Evolutionary conservation across 495 filamentous ascomycete species (phyloP), one percentile per base, ranked within the genome.

Genomic region (Chaetomium fimeti): DNA sequence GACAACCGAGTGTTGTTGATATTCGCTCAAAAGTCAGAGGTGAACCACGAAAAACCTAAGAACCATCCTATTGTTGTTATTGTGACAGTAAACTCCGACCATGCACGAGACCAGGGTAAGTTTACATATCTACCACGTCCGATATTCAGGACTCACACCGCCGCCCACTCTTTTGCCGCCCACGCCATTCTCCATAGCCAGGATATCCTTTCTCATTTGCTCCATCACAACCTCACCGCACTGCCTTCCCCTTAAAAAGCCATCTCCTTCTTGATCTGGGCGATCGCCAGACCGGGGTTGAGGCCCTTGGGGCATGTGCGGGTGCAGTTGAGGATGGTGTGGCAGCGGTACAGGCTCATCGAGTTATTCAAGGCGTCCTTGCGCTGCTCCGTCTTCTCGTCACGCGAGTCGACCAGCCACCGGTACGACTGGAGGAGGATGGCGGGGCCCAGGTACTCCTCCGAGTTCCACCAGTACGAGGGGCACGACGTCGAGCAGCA

Each of bases 401-500:
- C 94, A 71, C 94, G 87, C 12, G 88, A 91, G 76, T 98, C 94
- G 65, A 87, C 89, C 65, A 98, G 79, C 94, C 94, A 98, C 64
- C 94, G 87, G 86, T 97, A 98, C 18, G 91, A 94, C 78, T 98
- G 94, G 60, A 98, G 82, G 51, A 98, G 89, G 64, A 98, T 90
- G 63, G 94, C 94, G 40, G 94, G 94, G 63, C 94, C 94, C 29
- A 98, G 90, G 84, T 98, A 98, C 76, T 98, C 92, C 78, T 96
- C 91, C 71, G 86, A 86, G 83, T 98, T 98, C 94, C 94, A 98
- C 94, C 94, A 98, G 85, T 98, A 98, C 9, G 90, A 94, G 3
- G 94, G 94, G 82, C 94, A 98, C 38, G 92, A 96, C 25, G 94
- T 98, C 66, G 89, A 92, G 88, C 94, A 98, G 87, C 94, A 98